Conservation (phyloP, 1,139 yeast species). For the Taphrina confusa region DNA sequence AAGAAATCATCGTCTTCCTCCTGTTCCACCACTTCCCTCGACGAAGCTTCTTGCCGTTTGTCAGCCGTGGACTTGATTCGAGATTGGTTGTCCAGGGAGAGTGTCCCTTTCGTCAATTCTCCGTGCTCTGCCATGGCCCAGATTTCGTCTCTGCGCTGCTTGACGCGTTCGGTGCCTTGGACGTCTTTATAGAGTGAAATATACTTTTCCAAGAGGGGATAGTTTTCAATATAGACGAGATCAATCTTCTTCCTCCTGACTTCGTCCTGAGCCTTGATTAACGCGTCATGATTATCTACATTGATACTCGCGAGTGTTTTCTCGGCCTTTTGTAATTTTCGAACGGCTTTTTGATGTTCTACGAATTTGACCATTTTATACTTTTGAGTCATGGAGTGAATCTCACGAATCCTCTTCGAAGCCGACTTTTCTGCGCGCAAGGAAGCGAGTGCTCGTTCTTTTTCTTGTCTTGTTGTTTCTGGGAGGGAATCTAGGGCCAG, state of each 20-base stretch:
- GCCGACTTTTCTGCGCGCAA: slow-evolving; percentile 64
- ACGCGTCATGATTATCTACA: slow-evolving; percentile 2
- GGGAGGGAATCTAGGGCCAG: slow-evolving; percentile 62
- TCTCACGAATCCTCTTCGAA: slow-evolving; percentile 55
- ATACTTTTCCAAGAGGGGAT: slow-evolving; percentile 35
- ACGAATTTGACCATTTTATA: slow-evolving; percentile 94
- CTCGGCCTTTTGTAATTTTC: slow-evolving; percentile 65
- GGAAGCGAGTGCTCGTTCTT: slow-evolving; percentile 83
- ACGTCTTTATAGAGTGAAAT: slow-evolving; percentile 36
- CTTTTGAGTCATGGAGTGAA: slow-evolving; percentile 65
- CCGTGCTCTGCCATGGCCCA: slow-evolving; percentile 19
- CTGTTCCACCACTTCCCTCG: background rate
- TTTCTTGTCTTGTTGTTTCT: slow-evolving; percentile 73
- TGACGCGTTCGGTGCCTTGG: background rate
- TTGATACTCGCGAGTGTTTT: slow-evolving; percentile 42
- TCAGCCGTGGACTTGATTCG: too few species aligned
- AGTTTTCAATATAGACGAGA: slow-evolving; percentile 34
- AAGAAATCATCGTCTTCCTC: slow-evolving; percentile 24
- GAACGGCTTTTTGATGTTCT: slow-evolving; percentile 81
- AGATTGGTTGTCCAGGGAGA: background rate
- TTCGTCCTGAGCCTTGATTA: background rate
- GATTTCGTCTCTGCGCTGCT: slow-evolving; percentile 12
- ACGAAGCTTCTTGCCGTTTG: too few species aligned
- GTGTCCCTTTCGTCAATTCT: background rate
- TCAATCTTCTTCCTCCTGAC: slow-evolving; percentile 31